Conservation (phyloP, 2,329 filamentous ascomycete genomes). For the Drechslera avenae region DNA sequence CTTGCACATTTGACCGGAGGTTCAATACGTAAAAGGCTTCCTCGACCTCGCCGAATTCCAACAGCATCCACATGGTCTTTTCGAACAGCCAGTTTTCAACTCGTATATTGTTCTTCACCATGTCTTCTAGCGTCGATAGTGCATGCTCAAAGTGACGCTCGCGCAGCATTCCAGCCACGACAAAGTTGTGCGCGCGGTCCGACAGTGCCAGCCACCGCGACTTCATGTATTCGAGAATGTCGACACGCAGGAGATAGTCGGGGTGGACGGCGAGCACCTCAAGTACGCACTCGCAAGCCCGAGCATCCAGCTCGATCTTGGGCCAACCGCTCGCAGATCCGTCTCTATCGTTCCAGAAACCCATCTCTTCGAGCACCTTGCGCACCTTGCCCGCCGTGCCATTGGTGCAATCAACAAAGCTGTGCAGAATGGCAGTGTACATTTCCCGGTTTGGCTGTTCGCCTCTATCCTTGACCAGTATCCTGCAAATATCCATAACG, state of each 20-base stretch:
- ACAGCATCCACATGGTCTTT: slow-evolving; percentile 74
- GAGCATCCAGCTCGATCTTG: slow-evolving; percentile 66
- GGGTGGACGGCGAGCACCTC: slow-evolving; percentile 80
- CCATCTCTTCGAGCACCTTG: slow-evolving; percentile 75
- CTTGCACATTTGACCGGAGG: slow-evolving; percentile 44
- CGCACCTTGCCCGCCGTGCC: slow-evolving; percentile 71
- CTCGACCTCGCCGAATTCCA: slow-evolving; percentile 73
- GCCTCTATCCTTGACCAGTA: slow-evolving; percentile 62
- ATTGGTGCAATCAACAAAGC: slow-evolving; percentile 65
- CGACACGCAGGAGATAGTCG: slow-evolving; percentile 75
- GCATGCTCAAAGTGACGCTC: slow-evolving; percentile 85
- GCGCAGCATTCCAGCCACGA: slow-evolving; percentile 75
- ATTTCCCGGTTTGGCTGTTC: slow-evolving; percentile 63
- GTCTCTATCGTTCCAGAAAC: slow-evolving; percentile 24
- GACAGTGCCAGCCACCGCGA: slow-evolving; percentile 71
- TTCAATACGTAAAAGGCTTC: slow-evolving; percentile 72
- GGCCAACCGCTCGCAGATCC: slow-evolving; percentile 43
- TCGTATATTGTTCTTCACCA: slow-evolving; percentile 62
- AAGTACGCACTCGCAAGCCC: slow-evolving; percentile 73
- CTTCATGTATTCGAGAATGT: slow-evolving; percentile 75
- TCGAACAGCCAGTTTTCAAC: slow-evolving; percentile 78
- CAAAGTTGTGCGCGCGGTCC: slow-evolving; percentile 66
- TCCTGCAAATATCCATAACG: slow-evolving; percentile 56
- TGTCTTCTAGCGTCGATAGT: slow-evolving; percentile 68
- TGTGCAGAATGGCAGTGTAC: slow-evolving; percentile 76